These are phyloP conservation scores for Citrus sinensis DNA, from an alignment of 345 rosid genomes.

Conservation along the genomic window DVS_A1.0 CM039162.1:18079001-18079500, in stretches of 20 bases:
- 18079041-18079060: not conserved
- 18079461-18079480: slow-evolving; percentile 5
- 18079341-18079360: not conserved
- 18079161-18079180: not conserved
- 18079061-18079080: not conserved
- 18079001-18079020: not conserved
- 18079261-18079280: not conserved
- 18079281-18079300: not conserved
- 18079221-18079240: not conserved
- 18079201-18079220: not conserved
- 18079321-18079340: not conserved
- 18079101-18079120: not conserved
- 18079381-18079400: not conserved
- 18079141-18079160: not conserved
- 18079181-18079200: not conserved
- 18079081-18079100: slow-evolving; percentile 1
- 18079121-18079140: not conserved
- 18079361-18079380: not conserved
- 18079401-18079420: not conserved
- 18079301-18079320: not conserved
- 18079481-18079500: slow-evolving; percentile 17
- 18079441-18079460: not conserved
- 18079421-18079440: too few relatives aligned
- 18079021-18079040: not conserved
- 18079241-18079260: not conserved